Conservation (phyloP, 768 basidiomycete species). For the Termitomyces bulborhizus region DNA sequence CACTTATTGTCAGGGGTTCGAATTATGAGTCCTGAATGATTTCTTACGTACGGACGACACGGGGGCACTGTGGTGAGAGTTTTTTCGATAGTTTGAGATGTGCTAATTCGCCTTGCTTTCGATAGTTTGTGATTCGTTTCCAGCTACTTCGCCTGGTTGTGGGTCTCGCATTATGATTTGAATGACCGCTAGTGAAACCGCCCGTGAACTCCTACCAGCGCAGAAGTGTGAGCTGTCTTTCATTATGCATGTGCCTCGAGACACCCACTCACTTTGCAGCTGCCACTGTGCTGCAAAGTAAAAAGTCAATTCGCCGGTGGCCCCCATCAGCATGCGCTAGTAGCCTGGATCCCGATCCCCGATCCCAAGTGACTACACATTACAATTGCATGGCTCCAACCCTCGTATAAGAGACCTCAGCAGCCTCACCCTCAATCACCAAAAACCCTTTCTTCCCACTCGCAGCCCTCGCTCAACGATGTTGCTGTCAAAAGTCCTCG, state of each 20-base stretch:
- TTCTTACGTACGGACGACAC: not conserved
- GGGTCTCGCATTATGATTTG: too few species aligned
- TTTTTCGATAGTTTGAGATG: too few species aligned
- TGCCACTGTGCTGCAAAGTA: not conserved
- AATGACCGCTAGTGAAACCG: not conserved
- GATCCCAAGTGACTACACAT: not conserved
- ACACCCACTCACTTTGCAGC: not conserved
- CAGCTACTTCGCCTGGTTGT: too few species aligned
- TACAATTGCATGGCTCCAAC: not conserved
- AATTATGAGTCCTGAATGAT: not conserved
- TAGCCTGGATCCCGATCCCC: not conserved
- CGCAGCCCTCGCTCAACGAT: slow-evolving; percentile 17
- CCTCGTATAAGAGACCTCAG: not conserved
- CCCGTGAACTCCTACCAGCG: too few species aligned
- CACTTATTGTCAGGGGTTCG: not conserved
- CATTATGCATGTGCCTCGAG: slow-evolving; percentile 27
- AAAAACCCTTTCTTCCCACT: not conserved
- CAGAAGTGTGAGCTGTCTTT: too few species aligned
- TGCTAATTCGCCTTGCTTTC: too few species aligned
- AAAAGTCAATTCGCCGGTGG: not conserved
- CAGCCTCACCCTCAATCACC: not conserved
- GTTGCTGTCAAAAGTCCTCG: slow-evolving; percentile 59
- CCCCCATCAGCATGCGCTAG: not conserved
- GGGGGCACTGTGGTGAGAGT: not conserved
- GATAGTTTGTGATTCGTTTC: too few species aligned